Evolutionary conservation across 1,284 basidiomycete genomes (phyloP).

Genomic region (Ceraceosorus guamensis): DNA sequence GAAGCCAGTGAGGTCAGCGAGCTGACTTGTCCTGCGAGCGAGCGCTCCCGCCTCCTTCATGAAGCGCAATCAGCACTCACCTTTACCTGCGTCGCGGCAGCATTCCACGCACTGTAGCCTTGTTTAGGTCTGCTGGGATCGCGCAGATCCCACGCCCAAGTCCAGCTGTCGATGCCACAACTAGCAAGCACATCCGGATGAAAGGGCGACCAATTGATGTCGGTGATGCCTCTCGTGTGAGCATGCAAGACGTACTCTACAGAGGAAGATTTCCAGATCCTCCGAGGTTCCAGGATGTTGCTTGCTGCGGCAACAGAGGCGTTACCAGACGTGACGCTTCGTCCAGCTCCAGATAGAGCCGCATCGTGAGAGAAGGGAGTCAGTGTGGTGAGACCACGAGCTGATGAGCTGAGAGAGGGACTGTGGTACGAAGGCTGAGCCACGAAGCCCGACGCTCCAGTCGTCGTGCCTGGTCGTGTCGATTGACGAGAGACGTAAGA

Average conservation of each 20-base stretch:
- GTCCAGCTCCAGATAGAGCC: constrained; percentile 12
- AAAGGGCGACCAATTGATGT: constrained; percentile 47
- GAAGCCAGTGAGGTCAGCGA: constrained; percentile 19
- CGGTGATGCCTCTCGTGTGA: constrained; percentile 45
- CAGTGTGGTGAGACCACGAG: too few relatives aligned
- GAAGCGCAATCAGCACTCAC: constrained; percentile 19
- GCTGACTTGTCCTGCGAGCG: constrained; percentile 18
- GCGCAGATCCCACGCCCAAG: constrained; percentile 45
- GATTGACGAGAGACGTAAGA: too few relatives aligned
- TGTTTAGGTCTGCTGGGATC: constrained; percentile 35
- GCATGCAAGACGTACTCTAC: constrained; percentile 41
- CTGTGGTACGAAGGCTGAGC: neutral
- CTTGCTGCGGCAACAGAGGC: neutral
- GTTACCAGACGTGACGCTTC: neutral
- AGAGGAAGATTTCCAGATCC: constrained; percentile 19
- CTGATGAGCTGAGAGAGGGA: too few relatives aligned
- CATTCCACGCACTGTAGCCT: constrained; percentile 46
- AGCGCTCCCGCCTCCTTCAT: too few relatives aligned
- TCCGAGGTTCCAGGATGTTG: too few relatives aligned
- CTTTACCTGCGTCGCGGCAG: constrained; percentile 45
- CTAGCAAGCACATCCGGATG: constrained; percentile 44
- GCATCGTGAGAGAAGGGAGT: too few relatives aligned
- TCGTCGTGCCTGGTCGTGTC: too few relatives aligned
- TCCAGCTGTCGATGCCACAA: constrained; percentile 47
- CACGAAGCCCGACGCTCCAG: too few relatives aligned